Conservation (phyloP, 2,329 filamentous ascomycete genomes). For the Colletotrichum aenigma region DNA sequence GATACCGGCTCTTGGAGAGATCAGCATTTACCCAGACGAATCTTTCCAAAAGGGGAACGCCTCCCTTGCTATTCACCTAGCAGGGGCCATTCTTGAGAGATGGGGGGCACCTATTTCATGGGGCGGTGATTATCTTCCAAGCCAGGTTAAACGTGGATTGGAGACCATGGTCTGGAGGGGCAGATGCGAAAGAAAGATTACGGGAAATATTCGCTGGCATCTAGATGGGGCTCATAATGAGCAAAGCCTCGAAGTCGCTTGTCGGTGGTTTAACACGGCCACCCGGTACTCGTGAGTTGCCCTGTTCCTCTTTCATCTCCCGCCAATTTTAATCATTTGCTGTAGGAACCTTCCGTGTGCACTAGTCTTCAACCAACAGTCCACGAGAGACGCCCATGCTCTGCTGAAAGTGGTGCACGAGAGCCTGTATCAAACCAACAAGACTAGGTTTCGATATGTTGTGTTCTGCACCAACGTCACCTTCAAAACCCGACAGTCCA, state of each 20-base stretch:
- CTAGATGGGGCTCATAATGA: not conserved
- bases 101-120: not conserved
- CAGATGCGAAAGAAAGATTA: not conserved
- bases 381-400: not conserved
- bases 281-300: not conserved
- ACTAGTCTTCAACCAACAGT: not conserved
- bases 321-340: too few relatives aligned
- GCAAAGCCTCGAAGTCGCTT: not conserved
- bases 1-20: not conserved
- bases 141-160: too few relatives aligned
- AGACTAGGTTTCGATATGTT: not conserved
- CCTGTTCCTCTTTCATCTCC: fast-evolving
- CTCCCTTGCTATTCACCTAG: not conserved
- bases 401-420: not conserved
- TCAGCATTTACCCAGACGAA: not conserved
- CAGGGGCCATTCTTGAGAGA: not conserved
- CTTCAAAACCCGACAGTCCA: not conserved
- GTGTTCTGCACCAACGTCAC: not conserved
- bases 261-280: not conserved
- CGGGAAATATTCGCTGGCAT: not conserved
- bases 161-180: not conserved
- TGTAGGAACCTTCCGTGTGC: not conserved
- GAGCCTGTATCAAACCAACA: not conserved
- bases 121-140: not conserved
- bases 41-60: not conserved